These are phyloP conservation scores for Carpinus viminea DNA, from an alignment of 306 rosid genomes.

Conservation along the genomic window DNA sequence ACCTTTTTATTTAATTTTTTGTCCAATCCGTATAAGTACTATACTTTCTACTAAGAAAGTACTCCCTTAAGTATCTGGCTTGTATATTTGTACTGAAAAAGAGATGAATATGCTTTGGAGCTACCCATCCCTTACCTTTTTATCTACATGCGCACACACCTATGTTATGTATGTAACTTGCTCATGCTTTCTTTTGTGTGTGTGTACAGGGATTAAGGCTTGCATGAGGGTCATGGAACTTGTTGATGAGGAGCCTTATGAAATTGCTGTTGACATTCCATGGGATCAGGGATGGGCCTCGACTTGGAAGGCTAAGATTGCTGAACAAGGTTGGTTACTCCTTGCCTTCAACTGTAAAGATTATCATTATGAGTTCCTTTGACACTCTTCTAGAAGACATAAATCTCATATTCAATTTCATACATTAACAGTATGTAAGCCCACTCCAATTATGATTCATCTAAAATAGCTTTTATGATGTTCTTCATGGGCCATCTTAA, in stretches of 20 bases:
- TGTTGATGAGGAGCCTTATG: constrained; percentile 70
- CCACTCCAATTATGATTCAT: background rate
- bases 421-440: background rate
- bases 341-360: background rate
- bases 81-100: background rate
- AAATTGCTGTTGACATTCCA: constrained; percentile 65
- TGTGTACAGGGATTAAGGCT: constrained; percentile 73
- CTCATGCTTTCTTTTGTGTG: constrained; percentile 8
- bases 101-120: constrained; percentile 1
- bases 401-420: background rate
- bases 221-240: constrained; percentile 60
- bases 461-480: background rate
- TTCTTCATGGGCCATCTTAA: background rate
- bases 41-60: constrained; percentile 2
- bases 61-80: background rate
- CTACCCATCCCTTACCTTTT: background rate
- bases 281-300: constrained; percentile 84
- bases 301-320: constrained; percentile 72
- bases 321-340: constrained; percentile 63
- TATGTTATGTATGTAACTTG: background rate
- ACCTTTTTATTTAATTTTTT: background rate
- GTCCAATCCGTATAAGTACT: background rate
- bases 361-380: background rate
- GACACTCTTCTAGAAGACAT: background rate
- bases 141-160: background rate